A percentile compares a stretch with the other conserved stretches of the same genome.
phyloP scores from a whole-genome alignment of 345 rosid genomes.

The Capsella bursapastoris region DNA sequence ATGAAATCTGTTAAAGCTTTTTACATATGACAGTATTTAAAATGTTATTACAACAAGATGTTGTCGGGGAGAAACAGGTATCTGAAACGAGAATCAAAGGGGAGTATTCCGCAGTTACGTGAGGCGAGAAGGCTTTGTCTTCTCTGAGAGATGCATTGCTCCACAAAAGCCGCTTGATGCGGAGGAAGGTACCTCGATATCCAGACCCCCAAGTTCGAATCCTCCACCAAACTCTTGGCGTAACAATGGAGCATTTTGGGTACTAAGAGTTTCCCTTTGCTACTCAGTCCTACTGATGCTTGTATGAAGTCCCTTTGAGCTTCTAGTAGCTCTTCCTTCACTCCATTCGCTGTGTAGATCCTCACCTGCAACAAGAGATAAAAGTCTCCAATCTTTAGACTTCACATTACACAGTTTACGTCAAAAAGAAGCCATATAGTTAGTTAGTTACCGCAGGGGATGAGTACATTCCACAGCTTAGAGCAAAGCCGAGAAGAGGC shows the following conservation, averaged over 20 bases:
- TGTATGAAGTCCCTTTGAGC: constrained; percentile 80
- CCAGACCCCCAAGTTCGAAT: constrained; percentile 80
- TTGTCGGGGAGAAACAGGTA: constrained; percentile 71
- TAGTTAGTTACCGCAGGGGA: constrained; percentile 77
- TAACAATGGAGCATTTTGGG: constrained; percentile 90
- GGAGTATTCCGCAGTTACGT: constrained; percentile 75
- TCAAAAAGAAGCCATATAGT: neutral
- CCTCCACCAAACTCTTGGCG: constrained; percentile 74
- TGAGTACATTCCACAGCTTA: constrained; percentile 90
- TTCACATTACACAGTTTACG: neutral
- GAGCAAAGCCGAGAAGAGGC: constrained; percentile 80
- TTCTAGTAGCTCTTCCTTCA: constrained; percentile 77
- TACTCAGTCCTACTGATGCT: constrained; percentile 88
- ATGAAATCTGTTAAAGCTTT: constrained; percentile 29
- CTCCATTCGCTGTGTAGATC: constrained; percentile 67
- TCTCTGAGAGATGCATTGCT: constrained; percentile 79
- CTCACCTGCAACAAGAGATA: constrained; percentile 61
- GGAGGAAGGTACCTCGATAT: constrained; percentile 86
- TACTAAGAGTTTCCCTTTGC: constrained; percentile 82
- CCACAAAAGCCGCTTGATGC: constrained; percentile 76
- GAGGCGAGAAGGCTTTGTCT: constrained; percentile 70
- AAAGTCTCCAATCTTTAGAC: neutral
- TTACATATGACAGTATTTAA: constrained; percentile 1
- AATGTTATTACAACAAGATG: constrained; percentile 18
- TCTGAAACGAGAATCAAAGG: constrained; percentile 83